Evolutionary conservation across 305 asterid species (phyloP).

Genomic region (Fraxinus latifolia): DNA sequence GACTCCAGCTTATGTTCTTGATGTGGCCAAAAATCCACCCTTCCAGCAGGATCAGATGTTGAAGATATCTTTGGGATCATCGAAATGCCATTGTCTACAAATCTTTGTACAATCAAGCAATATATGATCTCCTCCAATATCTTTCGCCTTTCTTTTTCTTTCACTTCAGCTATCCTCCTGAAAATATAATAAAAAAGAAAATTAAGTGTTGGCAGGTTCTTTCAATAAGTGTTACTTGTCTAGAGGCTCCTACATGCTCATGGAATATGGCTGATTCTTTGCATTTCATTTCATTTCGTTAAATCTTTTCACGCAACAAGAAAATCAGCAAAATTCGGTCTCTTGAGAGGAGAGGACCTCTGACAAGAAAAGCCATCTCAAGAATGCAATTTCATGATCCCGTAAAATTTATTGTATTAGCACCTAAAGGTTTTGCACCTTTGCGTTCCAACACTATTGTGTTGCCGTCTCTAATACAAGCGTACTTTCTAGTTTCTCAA

Average conservation of each 20-base stretch:
- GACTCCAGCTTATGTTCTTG: constrained; percentile 82
- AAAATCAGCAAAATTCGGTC: neutral
- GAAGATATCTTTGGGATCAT: constrained; percentile 72
- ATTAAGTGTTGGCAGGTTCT: constrained; percentile 14
- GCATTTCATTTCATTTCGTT: neutral
- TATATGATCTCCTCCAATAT: constrained; percentile 73
- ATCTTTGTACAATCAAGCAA: constrained; percentile 74
- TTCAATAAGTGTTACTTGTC: neutral
- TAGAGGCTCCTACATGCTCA: constrained; percentile 3
- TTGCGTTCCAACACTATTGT: neutral
- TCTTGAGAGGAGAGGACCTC: neutral
- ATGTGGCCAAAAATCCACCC: constrained; percentile 82
- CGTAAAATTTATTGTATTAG: neutral
- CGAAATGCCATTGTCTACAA: constrained; percentile 54
- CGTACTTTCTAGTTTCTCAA: neutral
- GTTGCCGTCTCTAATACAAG: neutral
- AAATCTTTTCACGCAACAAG: neutral
- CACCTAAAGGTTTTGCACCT: neutral
- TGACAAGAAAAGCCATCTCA: neutral
- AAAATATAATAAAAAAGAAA: constrained; percentile 12
- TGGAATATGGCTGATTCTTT: neutral
- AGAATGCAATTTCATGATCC: neutral
- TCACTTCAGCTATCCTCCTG: constrained; percentile 94
- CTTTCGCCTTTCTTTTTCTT: constrained; percentile 76
- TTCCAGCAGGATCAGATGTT: constrained; percentile 68